Base-by-base conservation (phyloP, 1,139 yeast species). In the Debaryomyces sp. region DNA sequence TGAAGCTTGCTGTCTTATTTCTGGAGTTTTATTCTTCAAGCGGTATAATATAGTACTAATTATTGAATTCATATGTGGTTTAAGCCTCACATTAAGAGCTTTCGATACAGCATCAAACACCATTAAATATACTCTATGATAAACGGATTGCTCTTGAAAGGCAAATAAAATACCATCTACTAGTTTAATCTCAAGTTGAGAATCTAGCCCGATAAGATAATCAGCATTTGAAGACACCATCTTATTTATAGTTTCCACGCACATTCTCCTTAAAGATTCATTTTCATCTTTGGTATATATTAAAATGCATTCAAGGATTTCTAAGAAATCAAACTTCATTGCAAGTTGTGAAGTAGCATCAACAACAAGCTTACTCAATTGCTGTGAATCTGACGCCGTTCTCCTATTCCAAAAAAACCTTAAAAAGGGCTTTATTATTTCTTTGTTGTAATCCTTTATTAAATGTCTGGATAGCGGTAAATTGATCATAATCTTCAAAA, bases 161-260 rank as follows among this genome's bases (percentile, higher is more conserved):
- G 96, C 91, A 51, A 78, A 84, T n/a, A 92, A 67, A 2, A 90
- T 74, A 1, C 96, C 96, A 67, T 94, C 98, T 9, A 94, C 77
- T 38, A 94, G 70, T 41, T 84, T 70, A 41, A 82, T 79, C 55
- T 90, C 96, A 12, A 85, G 54, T 36, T 61, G 66, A 1, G 68
- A 49, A 45, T 67, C 72, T 50, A 75, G 55, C 1, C 76, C 80
- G 17, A 76, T 59, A n/a, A 74, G 57, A 37, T 69, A 66, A 10
- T 70, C 70, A 0, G 70, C 66, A 33, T 60, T 60, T 2, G 58
- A 45, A 2, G 59, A 45, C 9, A 73, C 56, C 57, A 75, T 66
- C 41, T 64, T 67, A 52, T 66, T 58, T 1, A 87, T 72, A 0
- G 96, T 79, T 50, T 86, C 92, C 5, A 87, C 82, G 0, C 90